Evolutionary conservation across 768 basidiomycete species (phyloP), one percentile per base, ranked within the genome.

Genomic region (Rhodotorula sphaerocarpa): DNA sequence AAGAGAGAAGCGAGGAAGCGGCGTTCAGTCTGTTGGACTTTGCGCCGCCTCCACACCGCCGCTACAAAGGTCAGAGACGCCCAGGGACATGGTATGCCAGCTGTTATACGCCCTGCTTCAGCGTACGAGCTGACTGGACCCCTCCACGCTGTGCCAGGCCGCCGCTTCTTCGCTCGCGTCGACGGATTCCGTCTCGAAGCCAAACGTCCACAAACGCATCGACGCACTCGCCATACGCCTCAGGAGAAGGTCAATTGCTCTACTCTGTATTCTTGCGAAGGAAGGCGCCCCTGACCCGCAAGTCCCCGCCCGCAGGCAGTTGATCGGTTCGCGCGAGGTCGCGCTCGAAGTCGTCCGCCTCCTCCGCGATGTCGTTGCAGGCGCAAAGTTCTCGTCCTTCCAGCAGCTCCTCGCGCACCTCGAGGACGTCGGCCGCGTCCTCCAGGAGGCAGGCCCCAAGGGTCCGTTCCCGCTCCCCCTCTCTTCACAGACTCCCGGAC

Each of bases 401-500:
- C 86, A 89, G 46, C 87, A 92, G 66, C 79, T 97, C 3, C 81
- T 90, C 6, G 80, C 80, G 50, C 82, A 88, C 59, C 85, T 99
- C 66, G 84, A 86, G 57, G 77, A 78, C 51, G 86, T 90, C 15
- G 95, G 93, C 6, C 79, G 83, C 67, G 82, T 82, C 68, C 75
- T 99, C 45, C 84, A 87, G 12, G 88, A 90, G 25, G 90, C 93
- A 14, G 91, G 96, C 73, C 90, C 92, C 18, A 95, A 93, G 83
- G 93, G 93, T 91, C 61, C 57, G 47, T 34, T 33, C 7, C 7
- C 36, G 4, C 39, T 39, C 10, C 7, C 18, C 42, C 55, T 33
- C 31, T 51, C 31, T 10, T 27, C 18, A 16, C 27, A 42, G n/a
- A n/a, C n/a, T n/a, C n/a, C n/a, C n/a, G n/a, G n/a, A n/a, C n/a